Conservation (phyloP, 768 basidiomycete species). For the Tylopilus subfusipes region DNA sequence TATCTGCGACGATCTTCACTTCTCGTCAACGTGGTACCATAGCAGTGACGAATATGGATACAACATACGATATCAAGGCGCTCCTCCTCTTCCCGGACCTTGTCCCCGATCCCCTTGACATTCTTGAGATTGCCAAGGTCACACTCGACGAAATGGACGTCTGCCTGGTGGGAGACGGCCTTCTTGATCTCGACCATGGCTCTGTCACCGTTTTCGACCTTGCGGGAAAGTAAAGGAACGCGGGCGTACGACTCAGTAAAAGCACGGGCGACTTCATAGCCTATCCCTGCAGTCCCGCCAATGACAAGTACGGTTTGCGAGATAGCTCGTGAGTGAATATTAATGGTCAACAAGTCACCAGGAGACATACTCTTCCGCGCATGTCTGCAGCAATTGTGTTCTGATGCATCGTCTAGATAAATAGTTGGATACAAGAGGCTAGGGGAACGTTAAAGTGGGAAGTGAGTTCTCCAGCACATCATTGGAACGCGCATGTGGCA, state of each 20-base stretch:
- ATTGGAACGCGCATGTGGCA: slow-evolving; percentile 5
- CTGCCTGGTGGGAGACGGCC: neutral
- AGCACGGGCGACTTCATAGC: neutral
- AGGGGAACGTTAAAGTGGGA: no score
- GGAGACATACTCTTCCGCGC: neutral
- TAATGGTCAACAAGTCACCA: neutral
- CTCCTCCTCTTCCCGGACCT: neutral
- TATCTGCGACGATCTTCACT: neutral
- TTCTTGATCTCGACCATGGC: slow-evolving; percentile 1
- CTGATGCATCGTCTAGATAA: neutral
- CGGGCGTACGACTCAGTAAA: no score
- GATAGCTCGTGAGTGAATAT: neutral
- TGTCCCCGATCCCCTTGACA: neutral
- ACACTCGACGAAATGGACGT: slow-evolving; percentile 2
- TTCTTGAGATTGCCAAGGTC: neutral
- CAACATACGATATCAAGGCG: neutral
- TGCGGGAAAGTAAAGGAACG: neutral
- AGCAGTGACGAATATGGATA: neutral
- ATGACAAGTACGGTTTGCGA: slow-evolving; percentile 1
- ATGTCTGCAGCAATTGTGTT: neutral
- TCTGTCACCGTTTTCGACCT: neutral
- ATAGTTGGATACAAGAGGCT: neutral
- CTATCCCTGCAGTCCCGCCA: neutral
- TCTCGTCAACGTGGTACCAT: neutral
- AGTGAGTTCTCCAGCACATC: neutral